Base-by-base conservation (phyloP, 2,329 filamentous ascomycete genomes). In the Metarhizium rileyi region DNA sequence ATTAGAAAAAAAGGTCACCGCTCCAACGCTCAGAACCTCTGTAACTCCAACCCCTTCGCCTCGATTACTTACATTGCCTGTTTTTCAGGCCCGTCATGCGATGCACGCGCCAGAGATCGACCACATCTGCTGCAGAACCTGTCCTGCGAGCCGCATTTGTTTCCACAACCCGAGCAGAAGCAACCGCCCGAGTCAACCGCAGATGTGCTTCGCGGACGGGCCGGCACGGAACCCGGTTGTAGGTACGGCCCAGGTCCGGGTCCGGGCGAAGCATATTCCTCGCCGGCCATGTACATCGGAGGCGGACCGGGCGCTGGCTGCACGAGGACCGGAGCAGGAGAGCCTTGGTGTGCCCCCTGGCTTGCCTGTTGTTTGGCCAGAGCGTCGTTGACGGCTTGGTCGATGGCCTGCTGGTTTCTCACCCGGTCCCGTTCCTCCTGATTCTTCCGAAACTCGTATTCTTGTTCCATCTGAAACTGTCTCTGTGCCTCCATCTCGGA, bases 61-160 rank as follows among this genome's bases (percentile, higher is more conserved):
- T 16, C 18, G 5, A 3, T 40, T 18, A 40, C 36, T 40, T 18
- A 40, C 36, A 40, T 40, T 6, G 36, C 9, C 36, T 40, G 36
- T 12, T 40, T 40, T 6, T 40, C 36, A 14, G 36, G 36, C 36
- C 22, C n/a, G 18, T 22, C 20, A 23, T 40, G 22, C 0, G 36
- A 0, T 6, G 9, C 42, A 10, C 20, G 16, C 14, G 42, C 27
- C 7, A 50, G 20, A 7, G 43, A 40, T 8, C 12, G 18, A 20
- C 48, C 48, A 20, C 48, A 50, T 33, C 43, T n/a, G 2, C 48
- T 50, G n/a, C 48, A 50, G 33, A 50, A 50, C 18, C 26, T 50
- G 35, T 50, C 42, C 4, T 50, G 42, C n/a, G 9, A 4, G n/a
- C 48, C 43, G 35, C 48, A 50, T 28, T 30, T 22, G 18, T 14